Base-by-base conservation (phyloP, 345 rosid genomes). In the Physaria fendleri region DNA sequence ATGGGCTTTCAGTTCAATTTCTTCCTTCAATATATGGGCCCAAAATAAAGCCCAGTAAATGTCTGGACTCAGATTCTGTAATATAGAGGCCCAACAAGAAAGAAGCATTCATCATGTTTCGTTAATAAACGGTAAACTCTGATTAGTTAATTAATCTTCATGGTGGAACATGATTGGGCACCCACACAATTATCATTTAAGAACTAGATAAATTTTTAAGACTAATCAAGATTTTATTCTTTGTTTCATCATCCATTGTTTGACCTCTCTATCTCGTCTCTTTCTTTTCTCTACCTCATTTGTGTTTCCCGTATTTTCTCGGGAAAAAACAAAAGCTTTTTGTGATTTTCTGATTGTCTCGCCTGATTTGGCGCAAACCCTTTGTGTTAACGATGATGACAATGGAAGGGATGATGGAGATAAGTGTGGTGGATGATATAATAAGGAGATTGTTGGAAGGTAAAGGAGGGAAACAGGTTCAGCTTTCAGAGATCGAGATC, bases 401-500 rank as follows among this genome's bases (percentile, higher is more conserved):
- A 14, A 79, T 70, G 80, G 94, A 81, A 70, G 87, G 87, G 33
- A 75, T 72, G 75, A 82, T 87, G 89, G 93, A 90, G 75, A 80
- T 71, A 65, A 76, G 81, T 30, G 87, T 78, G 2, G 66, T 94
- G 87, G 97, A 94, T 80, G 99, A 94, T 71, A 85, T 94, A 12
- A 84, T 94, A 56, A 78, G 90, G 75, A 85, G 97, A 76, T 71
- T 94, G 18, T 69, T 94, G 71, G 97, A 87, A 30, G 96, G 99
- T 4, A 85, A 72, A 87, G 97, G 95, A 55, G 83, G 88, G 6
- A 90, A 84, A 65, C 99, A 90, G 66, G 99, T 87, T 41, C 97
- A 90, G 85, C 82, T 90, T 14, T 94, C 99, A 0, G 99, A 94
- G 77, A 77, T 76, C 39, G 99, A 94, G 85, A 90, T 94, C 85